A percentile compares a stretch with the other conserved stretches of the same genome.
These are phyloP conservation scores for Schoenoplectus triqueter DNA, from an alignment of 202 grass and related monocot genomes.

Conservation along the genomic window DNA sequence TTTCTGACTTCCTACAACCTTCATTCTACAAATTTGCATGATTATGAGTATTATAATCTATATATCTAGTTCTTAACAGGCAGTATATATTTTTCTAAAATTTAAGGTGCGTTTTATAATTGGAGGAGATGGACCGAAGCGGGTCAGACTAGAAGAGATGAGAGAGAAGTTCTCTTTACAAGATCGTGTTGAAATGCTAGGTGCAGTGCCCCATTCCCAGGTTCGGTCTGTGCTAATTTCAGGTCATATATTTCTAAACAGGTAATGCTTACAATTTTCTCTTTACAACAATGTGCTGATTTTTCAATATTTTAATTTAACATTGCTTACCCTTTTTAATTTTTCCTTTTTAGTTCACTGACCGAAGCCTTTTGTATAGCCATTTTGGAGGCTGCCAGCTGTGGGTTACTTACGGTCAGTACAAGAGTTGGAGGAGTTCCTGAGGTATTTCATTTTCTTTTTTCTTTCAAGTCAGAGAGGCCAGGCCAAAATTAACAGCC, in stretches of 20 bases:
- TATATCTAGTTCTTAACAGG: slow-evolving; percentile 17
- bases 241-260: slow-evolving; percentile 96
- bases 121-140: slow-evolving; percentile 96
- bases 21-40: not conserved
- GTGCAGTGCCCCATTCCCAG: slow-evolving; percentile 91
- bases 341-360: slow-evolving; percentile 67
- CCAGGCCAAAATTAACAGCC: no score
- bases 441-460: slow-evolving; percentile 52
- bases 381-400: slow-evolving; percentile 93
- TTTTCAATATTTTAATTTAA: slow-evolving; percentile 18
- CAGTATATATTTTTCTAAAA: slow-evolving; percentile 17
- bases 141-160: slow-evolving; percentile 95
- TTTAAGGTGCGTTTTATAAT: slow-evolving; percentile 84
- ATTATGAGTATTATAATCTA: not conserved
- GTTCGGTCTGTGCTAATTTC: slow-evolving; percentile 86
- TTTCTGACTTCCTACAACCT: slow-evolving; percentile 2
- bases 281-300: slow-evolving; percentile 10
- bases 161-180: slow-evolving; percentile 97
- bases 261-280: slow-evolving; percentile 41
- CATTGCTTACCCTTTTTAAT: slow-evolving; percentile 13
- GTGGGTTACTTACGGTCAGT: slow-evolving; percentile 90
- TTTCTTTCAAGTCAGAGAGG: slow-evolving; percentile 5
- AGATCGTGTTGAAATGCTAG: slow-evolving; percentile 97
- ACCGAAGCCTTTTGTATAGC: slow-evolving; percentile 99
- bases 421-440: slow-evolving; percentile 94